A percentile compares a stretch with the other conserved stretches of the same genome.
These are phyloP conservation scores for Candida silvicultrix DNA, from an alignment of 805 yeast genomes.

Conservation along the genomic window DNA sequence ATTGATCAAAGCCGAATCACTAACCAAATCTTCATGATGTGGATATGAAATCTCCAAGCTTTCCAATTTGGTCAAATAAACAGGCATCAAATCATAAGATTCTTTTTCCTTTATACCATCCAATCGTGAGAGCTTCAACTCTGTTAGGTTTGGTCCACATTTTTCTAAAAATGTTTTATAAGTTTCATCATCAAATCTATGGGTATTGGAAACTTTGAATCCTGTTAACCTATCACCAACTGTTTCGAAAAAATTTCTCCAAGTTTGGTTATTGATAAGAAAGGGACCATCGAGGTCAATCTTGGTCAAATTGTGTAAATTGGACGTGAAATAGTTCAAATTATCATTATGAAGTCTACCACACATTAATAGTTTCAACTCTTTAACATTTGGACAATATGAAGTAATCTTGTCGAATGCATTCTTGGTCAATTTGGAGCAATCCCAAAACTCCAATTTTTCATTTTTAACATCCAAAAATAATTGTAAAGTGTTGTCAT, in stretches of 20 bases:
- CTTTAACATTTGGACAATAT: conserved; percentile 66
- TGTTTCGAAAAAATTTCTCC: conserved; percentile 69
- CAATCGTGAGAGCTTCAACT: conserved; percentile 56
- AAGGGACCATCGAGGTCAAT: conserved; percentile 86
- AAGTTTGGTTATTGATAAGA: conserved; percentile 63
- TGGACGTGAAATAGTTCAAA: conserved; percentile 52
- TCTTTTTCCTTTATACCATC: conserved; percentile 62
- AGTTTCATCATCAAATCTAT: conserved; percentile 68
- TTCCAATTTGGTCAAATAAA: conserved; percentile 46
- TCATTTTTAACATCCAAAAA: conserved; percentile 59
- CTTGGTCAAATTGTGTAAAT: conserved; percentile 47
- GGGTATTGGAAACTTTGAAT: conserved; percentile 74
- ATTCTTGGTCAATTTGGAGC: conserved; percentile 68
- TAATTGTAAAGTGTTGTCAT: conserved; percentile 63
- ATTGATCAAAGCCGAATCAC: conserved; percentile 61
- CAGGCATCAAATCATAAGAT: conserved; percentile 60
- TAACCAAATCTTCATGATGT: conserved; percentile 52
- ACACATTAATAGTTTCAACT: conserved; percentile 78
- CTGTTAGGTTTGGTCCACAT: conserved; percentile 50
- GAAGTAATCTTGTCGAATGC: conserved; percentile 68
- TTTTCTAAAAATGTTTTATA: conserved; percentile 54
- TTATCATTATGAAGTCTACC: conserved; percentile 84
- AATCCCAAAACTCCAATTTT: conserved; percentile 80
- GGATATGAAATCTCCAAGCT: conserved; percentile 68
- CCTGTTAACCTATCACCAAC: conserved; percentile 47